phyloP scores from a whole-genome alignment of 2,329 filamentous ascomycete species.

The Colletotrichum euphorbiae region DNA sequence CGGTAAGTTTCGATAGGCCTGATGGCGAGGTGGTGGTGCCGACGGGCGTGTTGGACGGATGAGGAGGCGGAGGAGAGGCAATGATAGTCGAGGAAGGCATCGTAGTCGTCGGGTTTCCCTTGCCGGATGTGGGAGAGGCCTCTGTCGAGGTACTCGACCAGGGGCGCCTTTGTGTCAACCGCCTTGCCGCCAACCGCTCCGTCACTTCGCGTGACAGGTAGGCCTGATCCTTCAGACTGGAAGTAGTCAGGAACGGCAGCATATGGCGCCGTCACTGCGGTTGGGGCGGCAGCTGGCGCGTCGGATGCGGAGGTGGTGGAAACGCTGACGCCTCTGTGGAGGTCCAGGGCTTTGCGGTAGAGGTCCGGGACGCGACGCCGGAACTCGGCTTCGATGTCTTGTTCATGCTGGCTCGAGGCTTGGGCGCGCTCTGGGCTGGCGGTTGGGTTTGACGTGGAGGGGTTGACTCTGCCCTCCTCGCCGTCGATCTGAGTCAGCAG shows the following conservation, averaged over 20 bases:
- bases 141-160: slow-evolving; percentile 61
- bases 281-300: slow-evolving; percentile 9
- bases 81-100: background rate
- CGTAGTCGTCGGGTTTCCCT: slow-evolving; percentile 29
- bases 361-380: slow-evolving; percentile 58
- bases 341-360: slow-evolving; percentile 57
- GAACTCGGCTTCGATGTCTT: slow-evolving; percentile 62
- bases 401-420: slow-evolving; percentile 58
- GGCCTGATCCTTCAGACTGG: slow-evolving; percentile 43
- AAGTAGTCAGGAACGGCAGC: slow-evolving; percentile 25
- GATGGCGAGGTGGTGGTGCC: slow-evolving; percentile 41
- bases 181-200: slow-evolving; percentile 7
- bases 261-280: background rate
- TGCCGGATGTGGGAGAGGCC: slow-evolving; percentile 59
- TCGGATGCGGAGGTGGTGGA: slow-evolving; percentile 10
- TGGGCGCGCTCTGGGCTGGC: slow-evolving; percentile 51
- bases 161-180: slow-evolving; percentile 58
- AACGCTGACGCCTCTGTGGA: slow-evolving; percentile 43
- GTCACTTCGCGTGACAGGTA: slow-evolving; percentile 16
- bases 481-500: slow-evolving; percentile 33
- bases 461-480: slow-evolving; percentile 26
- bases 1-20: slow-evolving; percentile 48
- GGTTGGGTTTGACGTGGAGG: slow-evolving; percentile 18
- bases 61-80: background rate
- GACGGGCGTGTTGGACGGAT: slow-evolving; percentile 12